Base-by-base conservation (phyloP, 2,329 filamentous ascomycete genomes). In the Trichophyton rubrum region DNA sequence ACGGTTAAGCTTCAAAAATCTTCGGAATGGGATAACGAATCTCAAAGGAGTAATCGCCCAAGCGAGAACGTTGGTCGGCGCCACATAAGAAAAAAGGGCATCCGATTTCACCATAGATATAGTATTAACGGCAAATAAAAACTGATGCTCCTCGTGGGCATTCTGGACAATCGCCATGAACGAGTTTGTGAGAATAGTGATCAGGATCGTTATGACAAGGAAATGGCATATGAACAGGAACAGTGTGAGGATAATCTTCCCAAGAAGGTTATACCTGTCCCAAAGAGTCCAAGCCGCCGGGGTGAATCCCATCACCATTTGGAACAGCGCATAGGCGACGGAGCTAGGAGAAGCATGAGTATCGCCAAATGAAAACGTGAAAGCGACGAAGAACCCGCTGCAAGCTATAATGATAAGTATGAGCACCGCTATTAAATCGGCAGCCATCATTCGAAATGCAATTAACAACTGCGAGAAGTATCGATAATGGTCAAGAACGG, bases 81-180 rank as follows among this genome's bases (percentile, higher is more conserved):
- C 88, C 63, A 96, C 83, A 70, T 96, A 96, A 2, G 90, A 95
- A 77, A 97, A 97, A 0, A 96, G 78, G 0, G 90, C 88, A 71
- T 97, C 92, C n/a, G 93, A 96, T 73, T 96, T 97, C 65, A 96
- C 92, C 89, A 96, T 95, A 3, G 90, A 95, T 57, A 96, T 95
- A 3, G 92, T 95, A 70, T 96, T 97, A 72, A 97, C 90, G 0
- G 92, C 92, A 69, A 97, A 96, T 1, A 96, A 75, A 70, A 96
- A 96, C 65, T 86, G 84, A 67, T 96, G 91, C 73, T 96, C 92
- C 71, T 96, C 88, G 60, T 90, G 89, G 6, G 91, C 90, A 69
- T 96, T 96, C 58, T 90, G 90, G 1, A 93, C 89, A 70, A 96
- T 92, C 1, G 87, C 85, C 87, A 95, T 95, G 76, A 96, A 97